phyloP scores from a whole-genome alignment of 1,284 basidiomycete species.

The Athelia psychrophila region DNA sequence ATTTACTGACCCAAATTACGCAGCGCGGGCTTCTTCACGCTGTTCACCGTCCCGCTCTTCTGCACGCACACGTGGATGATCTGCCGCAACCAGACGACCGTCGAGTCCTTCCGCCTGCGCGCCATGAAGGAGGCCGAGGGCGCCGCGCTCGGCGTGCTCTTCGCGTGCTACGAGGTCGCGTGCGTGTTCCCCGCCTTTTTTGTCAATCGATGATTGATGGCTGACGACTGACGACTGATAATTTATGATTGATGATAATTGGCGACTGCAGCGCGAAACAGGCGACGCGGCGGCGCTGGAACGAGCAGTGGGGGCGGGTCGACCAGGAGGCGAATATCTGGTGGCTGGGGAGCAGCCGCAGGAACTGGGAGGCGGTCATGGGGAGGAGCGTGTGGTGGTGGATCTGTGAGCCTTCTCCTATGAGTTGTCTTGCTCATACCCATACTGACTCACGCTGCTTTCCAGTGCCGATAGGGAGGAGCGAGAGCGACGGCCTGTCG shows the following conservation, averaged over 20 bases:
- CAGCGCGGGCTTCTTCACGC: conserved; percentile 53
- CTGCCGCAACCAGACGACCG: conserved; percentile 68
- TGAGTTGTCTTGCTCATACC: too few relatives aligned
- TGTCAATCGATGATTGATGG: too few relatives aligned
- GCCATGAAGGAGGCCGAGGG: conserved; percentile 63
- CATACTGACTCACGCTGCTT: conserved; percentile 1
- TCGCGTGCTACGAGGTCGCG: conserved; percentile 48
- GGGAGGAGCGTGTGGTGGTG: conserved; percentile 61
- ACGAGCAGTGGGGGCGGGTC: conserved; percentile 74
- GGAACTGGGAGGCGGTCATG: conserved; percentile 79
- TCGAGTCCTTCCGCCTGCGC: conserved; percentile 65
- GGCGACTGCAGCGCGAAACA: conserved; percentile 50
- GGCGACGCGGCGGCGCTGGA: conserved; percentile 52
- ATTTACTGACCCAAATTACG: neutral
- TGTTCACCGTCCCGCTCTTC: conserved; percentile 66
- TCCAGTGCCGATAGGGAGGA: conserved; percentile 67
- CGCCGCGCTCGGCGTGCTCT: conserved; percentile 40
- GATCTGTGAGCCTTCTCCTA: conserved; percentile 69
- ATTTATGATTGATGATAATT: too few relatives aligned
- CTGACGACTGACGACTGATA: too few relatives aligned
- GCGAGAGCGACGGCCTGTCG: conserved; percentile 55
- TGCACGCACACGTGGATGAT: conserved; percentile 64
- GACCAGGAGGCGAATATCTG: conserved; percentile 79
- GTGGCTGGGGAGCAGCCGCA: conserved; percentile 66
- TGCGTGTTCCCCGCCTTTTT: conserved; percentile 28